A percentile compares a stretch with the other conserved stretches of the same genome.
phyloP scores from a whole-genome alignment of 768 basidiomycete species.

The Termitomyces sp. region DNA sequence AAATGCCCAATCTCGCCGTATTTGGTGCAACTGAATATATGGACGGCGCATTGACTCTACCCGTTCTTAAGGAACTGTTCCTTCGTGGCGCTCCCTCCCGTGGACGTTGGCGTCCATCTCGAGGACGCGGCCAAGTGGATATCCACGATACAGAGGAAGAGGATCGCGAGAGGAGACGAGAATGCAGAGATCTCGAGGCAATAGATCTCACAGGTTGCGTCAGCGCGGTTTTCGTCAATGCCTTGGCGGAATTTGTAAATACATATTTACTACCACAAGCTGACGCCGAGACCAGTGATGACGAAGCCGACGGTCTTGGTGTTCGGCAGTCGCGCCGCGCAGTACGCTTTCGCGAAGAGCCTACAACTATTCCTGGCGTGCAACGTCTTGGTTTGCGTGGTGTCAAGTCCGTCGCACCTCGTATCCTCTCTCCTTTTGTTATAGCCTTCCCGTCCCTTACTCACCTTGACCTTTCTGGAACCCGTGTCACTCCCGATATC shows the following conservation, averaged over 20 bases:
- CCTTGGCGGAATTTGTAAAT: conserved; percentile 78
- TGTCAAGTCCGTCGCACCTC: conserved; percentile 71
- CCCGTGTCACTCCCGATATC: conserved; percentile 75
- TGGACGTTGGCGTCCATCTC: conserved; percentile 62
- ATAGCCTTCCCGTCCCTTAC: conserved; percentile 83
- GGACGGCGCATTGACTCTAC: conserved; percentile 85
- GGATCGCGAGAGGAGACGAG: conserved; percentile 68
- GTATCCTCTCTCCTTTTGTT: conserved; percentile 68
- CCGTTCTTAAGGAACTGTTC: conserved; percentile 87
- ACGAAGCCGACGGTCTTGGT: conserved; percentile 36
- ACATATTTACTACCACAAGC: conserved; percentile 49
- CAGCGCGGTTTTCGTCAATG: conserved; percentile 84
- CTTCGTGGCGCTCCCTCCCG: conserved; percentile 77
- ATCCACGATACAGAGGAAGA: conserved; percentile 67
- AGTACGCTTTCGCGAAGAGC: conserved; percentile 41
- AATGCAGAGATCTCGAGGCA: conserved; percentile 79
- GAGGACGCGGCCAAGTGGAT: conserved; percentile 56
- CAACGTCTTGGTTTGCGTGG: conserved; percentile 80
- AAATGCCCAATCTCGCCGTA: conserved; percentile 79
- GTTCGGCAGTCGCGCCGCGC: conserved; percentile 24
- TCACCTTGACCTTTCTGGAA: conserved; percentile 88
- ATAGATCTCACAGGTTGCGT: conserved; percentile 95
- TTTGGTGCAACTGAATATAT: conserved; percentile 99
- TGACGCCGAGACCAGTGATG: conserved; percentile 38
- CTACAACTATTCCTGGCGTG: conserved; percentile 63